Percentiles rank a stretch among this genome's conserved stretches.
Evolutionary conservation across 139 green algal species (phyloP).

Genomic region (Volvox reticuliferus): DNA sequence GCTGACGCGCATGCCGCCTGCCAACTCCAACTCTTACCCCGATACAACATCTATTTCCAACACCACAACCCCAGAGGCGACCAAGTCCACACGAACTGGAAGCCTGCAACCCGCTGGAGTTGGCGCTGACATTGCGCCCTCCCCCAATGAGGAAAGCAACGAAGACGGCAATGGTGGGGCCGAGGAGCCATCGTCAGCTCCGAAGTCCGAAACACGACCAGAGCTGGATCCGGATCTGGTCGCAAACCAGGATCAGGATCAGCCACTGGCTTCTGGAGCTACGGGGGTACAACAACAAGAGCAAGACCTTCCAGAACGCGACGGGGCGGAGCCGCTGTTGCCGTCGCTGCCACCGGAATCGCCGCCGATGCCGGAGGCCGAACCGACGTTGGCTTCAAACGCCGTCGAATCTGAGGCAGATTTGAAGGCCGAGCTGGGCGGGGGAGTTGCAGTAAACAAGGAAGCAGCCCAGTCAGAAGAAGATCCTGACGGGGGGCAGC

Average conservation of each 20-base stretch:
- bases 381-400: background rate
- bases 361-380: background rate
- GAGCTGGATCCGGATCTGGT: background rate
- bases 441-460: background rate
- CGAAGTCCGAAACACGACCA: too few species aligned
- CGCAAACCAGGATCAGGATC: background rate
- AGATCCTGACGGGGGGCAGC: background rate
- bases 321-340: background rate
- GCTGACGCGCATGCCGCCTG: too few species aligned
- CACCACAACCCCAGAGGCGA: too few species aligned
- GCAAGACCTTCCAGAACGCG: background rate
- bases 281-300: background rate
- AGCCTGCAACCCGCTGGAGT: too few species aligned
- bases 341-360: too few species aligned
- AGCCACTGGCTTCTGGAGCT: background rate
- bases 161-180: background rate
- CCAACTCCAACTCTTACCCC: too few species aligned
- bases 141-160: background rate
- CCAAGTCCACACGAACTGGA: too few species aligned
- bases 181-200: background rate
- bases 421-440: background rate
- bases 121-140: too few species aligned
- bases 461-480: background rate
- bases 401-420: background rate
- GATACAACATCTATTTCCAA: too few species aligned